Evolutionary conservation across 306 rosid species (phyloP).

Genomic region (Urtica urens): DNA sequence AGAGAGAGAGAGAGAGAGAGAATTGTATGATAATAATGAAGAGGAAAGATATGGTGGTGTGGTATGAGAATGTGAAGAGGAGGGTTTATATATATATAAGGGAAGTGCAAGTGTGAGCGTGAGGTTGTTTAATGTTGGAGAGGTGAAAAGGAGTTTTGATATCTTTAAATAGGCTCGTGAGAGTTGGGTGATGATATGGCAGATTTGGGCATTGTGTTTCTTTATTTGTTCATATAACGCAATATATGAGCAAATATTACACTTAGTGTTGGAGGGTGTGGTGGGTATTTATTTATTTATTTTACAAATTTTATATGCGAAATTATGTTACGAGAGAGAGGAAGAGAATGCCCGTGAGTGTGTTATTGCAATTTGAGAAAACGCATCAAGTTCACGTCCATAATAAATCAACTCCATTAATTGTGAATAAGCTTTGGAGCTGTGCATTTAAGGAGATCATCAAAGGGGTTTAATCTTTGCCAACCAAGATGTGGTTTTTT

Average conservation of each 20-base stretch:
- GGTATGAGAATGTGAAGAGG: not conserved
- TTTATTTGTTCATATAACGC: no score
- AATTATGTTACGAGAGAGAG: no score
- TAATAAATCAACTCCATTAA: not conserved
- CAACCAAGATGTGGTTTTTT: not conserved
- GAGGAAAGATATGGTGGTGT: not conserved
- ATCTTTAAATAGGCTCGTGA: conserved; percentile 61
- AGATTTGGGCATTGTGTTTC: conserved; percentile 22
- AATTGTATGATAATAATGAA: not conserved
- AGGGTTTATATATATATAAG: conserved; percentile 1
- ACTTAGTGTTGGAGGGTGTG: conserved; percentile 32
- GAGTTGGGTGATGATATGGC: conserved; percentile 26
- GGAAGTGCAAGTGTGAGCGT: not conserved
- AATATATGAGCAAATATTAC: conserved; percentile 12
- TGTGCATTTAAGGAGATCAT: conserved; percentile 3
- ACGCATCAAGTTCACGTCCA: conserved; percentile 5
- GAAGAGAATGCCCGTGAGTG: conserved; percentile 56
- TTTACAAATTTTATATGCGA: no score
- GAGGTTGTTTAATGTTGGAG: conserved; percentile 14
- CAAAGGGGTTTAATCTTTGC: not conserved
- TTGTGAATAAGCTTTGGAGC: not conserved
- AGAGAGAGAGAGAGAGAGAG: not conserved
- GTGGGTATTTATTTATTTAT: conserved; percentile 30
- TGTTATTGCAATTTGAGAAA: conserved; percentile 18
- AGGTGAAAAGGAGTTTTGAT: conserved; percentile 16